A percentile compares a stretch with the other conserved stretches of the same genome.
Evolutionary conservation across 768 basidiomycete genomes (phyloP).

Genomic region (Lentinus brumalis): DNA sequence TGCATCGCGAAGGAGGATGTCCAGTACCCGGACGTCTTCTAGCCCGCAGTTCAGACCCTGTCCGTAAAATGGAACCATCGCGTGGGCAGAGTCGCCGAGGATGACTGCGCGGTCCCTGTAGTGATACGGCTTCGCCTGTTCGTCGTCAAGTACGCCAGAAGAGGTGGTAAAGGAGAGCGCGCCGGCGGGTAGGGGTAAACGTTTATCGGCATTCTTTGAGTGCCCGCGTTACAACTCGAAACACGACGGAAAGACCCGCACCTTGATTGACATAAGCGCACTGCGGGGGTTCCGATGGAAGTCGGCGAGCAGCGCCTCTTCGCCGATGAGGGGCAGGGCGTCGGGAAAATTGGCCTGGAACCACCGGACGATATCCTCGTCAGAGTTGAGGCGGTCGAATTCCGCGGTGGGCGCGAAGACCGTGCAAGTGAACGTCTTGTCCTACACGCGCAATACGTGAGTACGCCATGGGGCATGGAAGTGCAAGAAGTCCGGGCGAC

Average conservation of each 20-base stretch:
- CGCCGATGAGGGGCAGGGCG: conserved; percentile 83
- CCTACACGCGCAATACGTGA: conserved; percentile 50
- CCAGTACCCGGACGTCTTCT: conserved; percentile 93
- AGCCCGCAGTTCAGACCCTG: conserved; percentile 98
- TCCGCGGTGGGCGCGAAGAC: conserved; percentile 85
- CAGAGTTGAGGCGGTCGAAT: conserved; percentile 65
- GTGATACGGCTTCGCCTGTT: conserved; percentile 84
- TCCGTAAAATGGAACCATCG: conserved; percentile 98
- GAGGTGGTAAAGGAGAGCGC: conserved; percentile 26
- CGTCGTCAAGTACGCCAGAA: conserved; percentile 17
- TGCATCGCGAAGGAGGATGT: conserved; percentile 70
- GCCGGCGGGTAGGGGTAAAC: neutral
- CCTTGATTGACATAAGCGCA: conserved; percentile 91
- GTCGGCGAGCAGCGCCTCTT: conserved; percentile 72
- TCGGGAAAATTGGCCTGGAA: conserved; percentile 87
- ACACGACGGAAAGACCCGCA: conserved; percentile 41
- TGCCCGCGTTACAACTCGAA: neutral
- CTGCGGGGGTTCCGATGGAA: conserved; percentile 86
- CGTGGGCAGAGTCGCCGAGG: conserved; percentile 93
- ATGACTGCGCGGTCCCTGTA: conserved; percentile 86
- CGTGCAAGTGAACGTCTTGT: conserved; percentile 96
- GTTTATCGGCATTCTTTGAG: neutral
- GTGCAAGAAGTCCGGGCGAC: conserved; percentile 31
- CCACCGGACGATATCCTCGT: conserved; percentile 65
- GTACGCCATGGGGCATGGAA: conserved; percentile 16